Percentiles rank a stretch among this genome's conserved stretches.
phyloP scores from a whole-genome alignment of 2,329 filamentous ascomycete genomes.

The Botrytis aclada region DNA sequence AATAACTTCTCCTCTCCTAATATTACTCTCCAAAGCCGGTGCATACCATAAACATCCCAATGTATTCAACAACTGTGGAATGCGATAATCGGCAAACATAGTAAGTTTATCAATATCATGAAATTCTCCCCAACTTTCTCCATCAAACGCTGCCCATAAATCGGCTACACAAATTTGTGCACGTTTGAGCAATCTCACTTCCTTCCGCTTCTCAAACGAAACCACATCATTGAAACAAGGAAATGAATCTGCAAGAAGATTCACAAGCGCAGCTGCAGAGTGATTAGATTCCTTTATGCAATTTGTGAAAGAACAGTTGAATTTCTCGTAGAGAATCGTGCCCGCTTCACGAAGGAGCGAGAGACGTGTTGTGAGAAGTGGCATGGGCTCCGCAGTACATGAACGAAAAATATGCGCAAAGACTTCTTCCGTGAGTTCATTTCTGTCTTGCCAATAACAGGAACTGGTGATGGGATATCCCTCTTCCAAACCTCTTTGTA shows the following conservation, averaged over 20 bases:
- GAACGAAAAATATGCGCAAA: slow-evolving; percentile 81
- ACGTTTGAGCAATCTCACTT: slow-evolving; percentile 82
- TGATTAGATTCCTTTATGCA: slow-evolving; percentile 71
- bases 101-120: slow-evolving; percentile 91
- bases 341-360: slow-evolving; percentile 80
- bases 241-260: slow-evolving; percentile 79
- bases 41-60: slow-evolving; percentile 83
- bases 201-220: slow-evolving; percentile 66
- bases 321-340: slow-evolving; percentile 74
- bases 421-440: slow-evolving; percentile 70
- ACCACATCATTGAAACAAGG: slow-evolving; percentile 82
- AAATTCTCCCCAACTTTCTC: slow-evolving; percentile 75
- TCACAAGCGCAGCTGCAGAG: slow-evolving; percentile 82
- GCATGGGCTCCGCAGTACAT: slow-evolving; percentile 80
- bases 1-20: slow-evolving; percentile 63
- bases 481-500: slow-evolving; percentile 87
- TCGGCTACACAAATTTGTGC: slow-evolving; percentile 96
- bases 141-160: slow-evolving; percentile 92
- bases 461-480: slow-evolving; percentile 82
- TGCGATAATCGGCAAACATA: slow-evolving; percentile 97
- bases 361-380: slow-evolving; percentile 74
- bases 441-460: slow-evolving; percentile 77
- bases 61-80: slow-evolving; percentile 86
- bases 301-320: slow-evolving; percentile 68
- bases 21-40: slow-evolving; percentile 69